Evolutionary conservation across 2,329 filamentous ascomycete species (phyloP), one percentile per base, ranked within the genome.

Genomic region (Curvularia hawaiiensis): DNA sequence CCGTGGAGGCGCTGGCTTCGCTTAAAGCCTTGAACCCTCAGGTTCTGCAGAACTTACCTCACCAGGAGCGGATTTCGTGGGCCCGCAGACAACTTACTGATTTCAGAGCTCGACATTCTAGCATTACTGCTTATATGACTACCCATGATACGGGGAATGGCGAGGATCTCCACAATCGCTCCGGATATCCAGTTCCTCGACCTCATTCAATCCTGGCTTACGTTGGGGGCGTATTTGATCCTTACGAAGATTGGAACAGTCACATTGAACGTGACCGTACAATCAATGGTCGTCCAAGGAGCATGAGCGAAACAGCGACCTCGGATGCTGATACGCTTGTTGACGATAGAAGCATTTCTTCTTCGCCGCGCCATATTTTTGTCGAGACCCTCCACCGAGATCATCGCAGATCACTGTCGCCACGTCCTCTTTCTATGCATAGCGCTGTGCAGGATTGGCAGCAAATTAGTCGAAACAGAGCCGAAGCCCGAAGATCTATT

Each of bases 31-130:
- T 65, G 24, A 54, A 63, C 35, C 48, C 40, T 38, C 54, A 65
- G 16, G 41, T 14, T 11, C 49, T 69, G 5, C 54, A 49, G 30
- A 26, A 26, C 14, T 62, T 69, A 58, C 56, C 44, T 38, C 24
- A 52, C 5, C 43, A 66, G 8, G 26, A 70, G 43, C 59, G 60
- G 1, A 31, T 52, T 31, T 31, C 28, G 9, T 69, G 65, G 63
- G 48, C 63, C 24, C 67, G 68, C 14, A 52, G 55, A 20, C 58
- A 65, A 39, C 33, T 69, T n/a, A 62, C 66, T 16, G 56, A 53
- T 9, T 66, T 64, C 44, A 66, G 64, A 46, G 30, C 22, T 46
- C 46, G 30, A 10, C 38, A 44, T 18, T 18, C 49, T 12, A 56
- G 12, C 54, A 53, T 48, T 9, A 39, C 18, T 52, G 43, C 41